A percentile compares a stretch with the other conserved stretches of the same genome.
These are phyloP conservation scores for Luffa aegyptiaca DNA, from an alignment of 306 rosid genomes.

Conservation along the genomic window DNA sequence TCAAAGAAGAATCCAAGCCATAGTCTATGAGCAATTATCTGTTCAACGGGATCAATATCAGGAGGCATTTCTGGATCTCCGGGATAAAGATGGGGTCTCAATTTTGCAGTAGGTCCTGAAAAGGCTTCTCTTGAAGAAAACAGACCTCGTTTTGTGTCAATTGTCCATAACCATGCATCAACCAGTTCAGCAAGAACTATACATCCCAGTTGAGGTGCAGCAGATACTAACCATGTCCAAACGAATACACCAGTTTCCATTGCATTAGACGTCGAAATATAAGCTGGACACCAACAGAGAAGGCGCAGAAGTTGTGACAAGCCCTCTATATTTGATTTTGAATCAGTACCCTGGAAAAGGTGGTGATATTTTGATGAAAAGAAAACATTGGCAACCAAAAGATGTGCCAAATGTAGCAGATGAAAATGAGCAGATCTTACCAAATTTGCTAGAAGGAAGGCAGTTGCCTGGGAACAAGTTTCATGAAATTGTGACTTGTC, in stretches of 20 bases:
- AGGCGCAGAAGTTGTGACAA: conserved; percentile 98
- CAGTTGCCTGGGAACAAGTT: conserved; percentile 96
- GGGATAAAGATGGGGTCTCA: conserved; percentile 80
- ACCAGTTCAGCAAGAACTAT: conserved; percentile 95
- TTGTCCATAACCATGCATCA: conserved; percentile 99
- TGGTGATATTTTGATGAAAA: conserved; percentile 15
- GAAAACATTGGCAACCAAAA: conserved; percentile 14
- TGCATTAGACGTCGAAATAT: conserved; percentile 76
- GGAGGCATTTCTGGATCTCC: conserved; percentile 85
- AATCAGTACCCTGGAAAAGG: conserved; percentile 63
- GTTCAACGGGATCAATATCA: conserved; percentile 61
- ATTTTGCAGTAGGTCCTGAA: conserved; percentile 84
- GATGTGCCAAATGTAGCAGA: background rate
- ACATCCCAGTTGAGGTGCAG: conserved; percentile 90
- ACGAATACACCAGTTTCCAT: conserved; percentile 95
- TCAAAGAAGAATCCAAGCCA: conserved; percentile 98
- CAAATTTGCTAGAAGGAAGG: conserved; percentile 86
- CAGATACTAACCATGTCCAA: conserved; percentile 99
- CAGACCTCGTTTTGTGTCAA: conserved; percentile 88
- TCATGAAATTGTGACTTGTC: conserved; percentile 88
- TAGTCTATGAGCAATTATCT: conserved; percentile 85
- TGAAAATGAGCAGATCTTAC: conserved; percentile 25
- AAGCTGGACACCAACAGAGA: conserved; percentile 99
- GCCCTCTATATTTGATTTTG: conserved; percentile 78
- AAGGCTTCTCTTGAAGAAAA: conserved; percentile 68